Evolutionary conservation across 805 yeast species (phyloP).

Genomic region (Lipomyces yamanashiensis): DNA sequence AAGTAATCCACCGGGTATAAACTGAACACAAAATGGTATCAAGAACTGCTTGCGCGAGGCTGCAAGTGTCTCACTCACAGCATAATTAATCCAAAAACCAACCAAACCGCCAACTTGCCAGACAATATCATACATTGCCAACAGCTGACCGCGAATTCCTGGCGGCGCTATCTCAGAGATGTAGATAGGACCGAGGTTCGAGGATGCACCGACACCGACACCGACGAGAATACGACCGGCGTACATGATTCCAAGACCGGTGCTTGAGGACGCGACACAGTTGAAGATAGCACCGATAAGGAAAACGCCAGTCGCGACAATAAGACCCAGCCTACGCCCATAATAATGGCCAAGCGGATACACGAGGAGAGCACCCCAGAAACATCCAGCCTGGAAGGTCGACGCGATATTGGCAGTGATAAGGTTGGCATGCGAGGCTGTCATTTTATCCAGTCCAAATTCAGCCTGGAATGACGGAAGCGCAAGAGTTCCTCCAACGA

Average conservation of each 20-base stretch:
- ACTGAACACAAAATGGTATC: slow-evolving; percentile 35
- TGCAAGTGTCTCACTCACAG: slow-evolving; percentile 48
- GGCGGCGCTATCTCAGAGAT: slow-evolving; percentile 80
- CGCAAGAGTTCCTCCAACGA: slow-evolving; percentile 58
- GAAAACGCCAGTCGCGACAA: slow-evolving; percentile 11
- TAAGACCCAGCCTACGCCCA: slow-evolving; percentile 61
- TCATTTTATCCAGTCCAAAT: slow-evolving; percentile 50
- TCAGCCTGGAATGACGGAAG: slow-evolving; percentile 51
- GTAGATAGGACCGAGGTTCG: slow-evolving; percentile 57
- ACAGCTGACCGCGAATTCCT: slow-evolving; percentile 77
- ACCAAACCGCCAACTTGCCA: slow-evolving; percentile 57
- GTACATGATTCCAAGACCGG: slow-evolving; percentile 41
- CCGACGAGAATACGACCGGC: slow-evolving; percentile 58
- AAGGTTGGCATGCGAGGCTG: slow-evolving; percentile 35
- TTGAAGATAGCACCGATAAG: slow-evolving; percentile 40
- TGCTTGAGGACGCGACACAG: slow-evolving; percentile 18
- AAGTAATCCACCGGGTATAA: slow-evolving; percentile 44
- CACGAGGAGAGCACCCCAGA: slow-evolving; percentile 44
- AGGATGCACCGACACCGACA: slow-evolving; percentile 59
- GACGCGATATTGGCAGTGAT: slow-evolving; percentile 57
- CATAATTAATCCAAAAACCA: slow-evolving; percentile 58
- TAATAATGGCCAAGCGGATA: slow-evolving; percentile 68
- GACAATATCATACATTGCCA: slow-evolving; percentile 56
- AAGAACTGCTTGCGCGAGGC: slow-evolving; percentile 44
- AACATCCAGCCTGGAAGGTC: slow-evolving; percentile 49